Conservation (phyloP, 2,329 filamentous ascomycete species). For the Plenodomus tracheiphilus region DNA sequence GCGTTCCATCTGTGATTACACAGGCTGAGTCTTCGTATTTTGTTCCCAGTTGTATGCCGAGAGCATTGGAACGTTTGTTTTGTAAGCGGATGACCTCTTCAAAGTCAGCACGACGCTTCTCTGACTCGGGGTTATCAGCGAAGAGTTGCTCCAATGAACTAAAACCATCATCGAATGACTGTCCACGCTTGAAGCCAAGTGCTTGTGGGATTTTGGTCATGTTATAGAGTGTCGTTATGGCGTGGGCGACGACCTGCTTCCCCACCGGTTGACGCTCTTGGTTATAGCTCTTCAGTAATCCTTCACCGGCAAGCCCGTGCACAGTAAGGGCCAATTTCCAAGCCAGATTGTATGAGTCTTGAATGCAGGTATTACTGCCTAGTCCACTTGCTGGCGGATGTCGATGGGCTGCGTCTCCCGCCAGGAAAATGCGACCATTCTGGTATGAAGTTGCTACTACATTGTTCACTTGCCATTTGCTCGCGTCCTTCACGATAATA, state of each 20-base stretch:
- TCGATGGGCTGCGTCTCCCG: conserved; percentile 12
- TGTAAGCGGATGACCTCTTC: neutral
- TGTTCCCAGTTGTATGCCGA: neutral
- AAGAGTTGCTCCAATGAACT: no score
- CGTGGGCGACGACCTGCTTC: conserved; percentile 1
- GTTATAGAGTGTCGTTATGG: conserved; percentile 1
- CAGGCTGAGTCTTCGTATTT: neutral
- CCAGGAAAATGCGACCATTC: conserved; percentile 4
- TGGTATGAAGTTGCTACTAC: neutral
- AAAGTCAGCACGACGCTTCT: neutral
- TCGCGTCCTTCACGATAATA: neutral
- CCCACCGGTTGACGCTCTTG: conserved; percentile 4
- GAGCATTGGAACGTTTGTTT: neutral
- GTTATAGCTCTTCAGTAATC: conserved; percentile 6
- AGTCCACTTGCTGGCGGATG: conserved; percentile 7
- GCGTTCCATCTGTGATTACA: neutral
- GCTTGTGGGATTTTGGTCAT: neutral
- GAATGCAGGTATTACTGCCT: conserved; percentile 10
- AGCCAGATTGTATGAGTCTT: conserved; percentile 12
- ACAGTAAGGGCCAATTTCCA: conserved; percentile 11
- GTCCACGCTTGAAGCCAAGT: neutral
- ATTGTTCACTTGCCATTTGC: neutral
- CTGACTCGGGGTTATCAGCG: no score
- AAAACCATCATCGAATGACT: neutral
- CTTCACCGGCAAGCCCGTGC: neutral